Evolutionary conservation across 2,329 filamentous ascomycete species (phyloP).

Genomic region (Metarhizium guizhouense): DNA sequence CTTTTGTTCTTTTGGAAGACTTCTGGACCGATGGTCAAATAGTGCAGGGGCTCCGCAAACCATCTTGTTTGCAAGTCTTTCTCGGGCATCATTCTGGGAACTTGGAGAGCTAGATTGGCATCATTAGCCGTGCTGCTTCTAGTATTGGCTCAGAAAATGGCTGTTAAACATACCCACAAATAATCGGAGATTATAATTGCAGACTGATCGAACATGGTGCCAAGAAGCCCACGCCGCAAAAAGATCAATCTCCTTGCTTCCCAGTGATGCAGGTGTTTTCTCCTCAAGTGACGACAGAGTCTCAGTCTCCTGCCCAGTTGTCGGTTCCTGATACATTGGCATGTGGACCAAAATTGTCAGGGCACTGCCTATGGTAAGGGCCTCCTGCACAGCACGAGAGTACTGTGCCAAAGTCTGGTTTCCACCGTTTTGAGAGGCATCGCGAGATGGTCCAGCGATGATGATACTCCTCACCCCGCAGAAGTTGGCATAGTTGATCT

Average conservation of each 20-base stretch:
- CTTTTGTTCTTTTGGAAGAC: constrained; percentile 52
- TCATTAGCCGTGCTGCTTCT: not conserved
- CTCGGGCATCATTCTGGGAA: constrained; percentile 51
- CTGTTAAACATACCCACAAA: constrained; percentile 62
- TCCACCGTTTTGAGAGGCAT: constrained; percentile 43
- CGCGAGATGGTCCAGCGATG: constrained; percentile 65
- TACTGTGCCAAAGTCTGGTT: constrained; percentile 60
- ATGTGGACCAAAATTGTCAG: constrained; percentile 74
- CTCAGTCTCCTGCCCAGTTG: constrained; percentile 41
- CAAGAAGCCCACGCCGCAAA: constrained; percentile 89
- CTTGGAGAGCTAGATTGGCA: constrained; percentile 36
- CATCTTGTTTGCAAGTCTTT: constrained; percentile 54
- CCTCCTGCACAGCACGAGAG: constrained; percentile 75
- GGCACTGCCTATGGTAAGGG: constrained; percentile 63
- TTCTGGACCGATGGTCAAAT: constrained; percentile 44
- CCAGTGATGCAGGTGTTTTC: constrained; percentile 15
- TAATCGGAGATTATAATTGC: constrained; percentile 74
- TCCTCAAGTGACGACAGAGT: constrained; percentile 40
- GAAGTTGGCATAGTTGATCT: constrained; percentile 92
- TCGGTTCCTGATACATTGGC: constrained; percentile 71
- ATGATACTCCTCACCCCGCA: constrained; percentile 81
- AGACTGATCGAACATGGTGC: constrained; percentile 77
- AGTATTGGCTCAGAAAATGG: not conserved
- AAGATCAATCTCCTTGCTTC: constrained; percentile 49
- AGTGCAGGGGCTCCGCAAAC: constrained; percentile 60